Evolutionary conservation across 352 stramenopile species (phyloP).

Genomic region (Phytophthora tentaculata): DNA sequence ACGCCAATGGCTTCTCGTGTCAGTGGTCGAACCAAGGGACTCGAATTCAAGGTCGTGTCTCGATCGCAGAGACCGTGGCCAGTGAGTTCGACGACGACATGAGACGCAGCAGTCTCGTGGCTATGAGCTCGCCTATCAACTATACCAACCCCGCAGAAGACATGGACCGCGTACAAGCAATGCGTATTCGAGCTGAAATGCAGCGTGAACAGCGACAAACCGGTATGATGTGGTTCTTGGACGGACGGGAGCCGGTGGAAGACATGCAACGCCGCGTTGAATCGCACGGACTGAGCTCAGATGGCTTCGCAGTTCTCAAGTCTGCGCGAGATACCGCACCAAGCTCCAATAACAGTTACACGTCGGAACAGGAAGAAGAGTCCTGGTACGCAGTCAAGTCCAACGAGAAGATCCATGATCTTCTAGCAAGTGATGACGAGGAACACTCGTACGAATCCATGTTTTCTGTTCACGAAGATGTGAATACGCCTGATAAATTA

Average conservation of each 20-base stretch:
- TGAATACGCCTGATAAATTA: slow-evolving; percentile 15
- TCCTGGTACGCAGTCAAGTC: slow-evolving; percentile 40
- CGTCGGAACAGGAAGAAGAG: slow-evolving; percentile 22
- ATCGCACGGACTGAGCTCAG: slow-evolving; percentile 21
- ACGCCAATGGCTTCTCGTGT: not conserved
- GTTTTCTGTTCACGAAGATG: slow-evolving; percentile 35
- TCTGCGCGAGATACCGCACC: slow-evolving; percentile 31
- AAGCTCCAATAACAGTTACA: slow-evolving; percentile 21
- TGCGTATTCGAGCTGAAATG: slow-evolving; percentile 40
- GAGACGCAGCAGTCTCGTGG: slow-evolving; percentile 33
- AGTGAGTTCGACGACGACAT: slow-evolving; percentile 44
- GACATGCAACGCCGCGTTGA: slow-evolving; percentile 44
- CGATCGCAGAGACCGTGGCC: slow-evolving; percentile 45
- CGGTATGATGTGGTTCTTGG: slow-evolving; percentile 50
- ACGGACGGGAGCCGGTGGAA: slow-evolving; percentile 43
- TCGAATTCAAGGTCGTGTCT: slow-evolving; percentile 25
- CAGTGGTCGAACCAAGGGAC: slow-evolving; percentile 19
- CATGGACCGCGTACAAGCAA: slow-evolving; percentile 21
- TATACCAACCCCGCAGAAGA: slow-evolving; percentile 24
- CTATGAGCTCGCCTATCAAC: slow-evolving; percentile 35
- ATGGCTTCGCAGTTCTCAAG: slow-evolving; percentile 42
- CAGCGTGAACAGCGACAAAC: slow-evolving; percentile 37
- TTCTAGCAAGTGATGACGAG: slow-evolving; percentile 11
- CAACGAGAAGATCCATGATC: slow-evolving; percentile 27
- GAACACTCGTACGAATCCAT: slow-evolving; percentile 28